Evolutionary conservation across 306 rosid genomes (phyloP).

Genomic region (Leucaena leucocephala): DNA sequence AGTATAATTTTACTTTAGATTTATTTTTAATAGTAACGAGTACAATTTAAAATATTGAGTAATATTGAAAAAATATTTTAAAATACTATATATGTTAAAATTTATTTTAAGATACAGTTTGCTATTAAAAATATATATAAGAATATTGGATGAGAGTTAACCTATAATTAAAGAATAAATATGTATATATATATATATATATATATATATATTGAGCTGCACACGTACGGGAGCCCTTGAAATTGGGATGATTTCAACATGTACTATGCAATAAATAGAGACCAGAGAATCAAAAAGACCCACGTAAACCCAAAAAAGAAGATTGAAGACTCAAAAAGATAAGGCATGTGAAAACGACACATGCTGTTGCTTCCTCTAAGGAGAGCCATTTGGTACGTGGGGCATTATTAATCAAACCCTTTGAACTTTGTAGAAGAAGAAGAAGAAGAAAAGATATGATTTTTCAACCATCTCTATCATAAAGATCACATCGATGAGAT

Average conservation of each 20-base stretch:
- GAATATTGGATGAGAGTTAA: too few species aligned
- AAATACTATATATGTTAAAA: too few species aligned
- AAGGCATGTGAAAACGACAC: not conserved
- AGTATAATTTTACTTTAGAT: too few species aligned
- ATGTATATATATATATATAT: too few species aligned
- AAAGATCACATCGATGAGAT: not conserved
- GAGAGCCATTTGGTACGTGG: slow-evolving; percentile 1
- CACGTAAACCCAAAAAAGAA: not conserved
- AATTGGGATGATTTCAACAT: not conserved
- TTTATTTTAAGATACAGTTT: too few species aligned
- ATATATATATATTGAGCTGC: not conserved
- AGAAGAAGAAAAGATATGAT: not conserved
- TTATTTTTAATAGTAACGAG: too few species aligned
- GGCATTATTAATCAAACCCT: not conserved
- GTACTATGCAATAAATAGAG: not conserved
- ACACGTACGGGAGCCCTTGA: not conserved
- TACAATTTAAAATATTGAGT: too few species aligned
- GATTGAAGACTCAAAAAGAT: not conserved
- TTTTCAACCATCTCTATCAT: not conserved
- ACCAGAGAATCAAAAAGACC: not conserved
- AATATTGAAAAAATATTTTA: too few species aligned
- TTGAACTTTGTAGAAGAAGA: not conserved
- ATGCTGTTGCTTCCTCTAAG: slow-evolving; percentile 3
- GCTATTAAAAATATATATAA: too few species aligned
- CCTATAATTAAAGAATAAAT: too few species aligned